Percentiles rank a stretch among this genome's conserved stretches.
Evolutionary conservation across 2,329 filamentous ascomycete genomes (phyloP).

Genomic region (Hypoxylon sp.): DNA sequence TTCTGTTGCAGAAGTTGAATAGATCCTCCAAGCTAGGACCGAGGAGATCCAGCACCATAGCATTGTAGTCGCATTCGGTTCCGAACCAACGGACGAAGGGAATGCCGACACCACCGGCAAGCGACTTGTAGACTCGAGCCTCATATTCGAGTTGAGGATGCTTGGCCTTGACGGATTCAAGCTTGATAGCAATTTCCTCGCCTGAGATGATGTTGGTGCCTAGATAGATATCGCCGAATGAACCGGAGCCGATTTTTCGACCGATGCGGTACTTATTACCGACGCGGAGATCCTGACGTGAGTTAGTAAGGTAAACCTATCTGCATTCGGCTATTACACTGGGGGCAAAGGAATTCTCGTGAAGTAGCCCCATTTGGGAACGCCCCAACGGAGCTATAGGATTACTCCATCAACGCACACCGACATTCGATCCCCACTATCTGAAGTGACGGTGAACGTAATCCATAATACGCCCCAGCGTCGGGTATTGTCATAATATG

Average conservation of each 20-base stretch:
- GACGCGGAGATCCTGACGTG: constrained; percentile 89
- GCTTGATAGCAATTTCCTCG: constrained; percentile 99
- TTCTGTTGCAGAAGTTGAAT: constrained; percentile 99
- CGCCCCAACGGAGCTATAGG: constrained; percentile 2
- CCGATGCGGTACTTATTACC: constrained; percentile 99
- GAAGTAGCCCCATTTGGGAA: constrained; percentile 4
- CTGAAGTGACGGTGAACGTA: constrained; percentile 8
- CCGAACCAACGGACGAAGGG: constrained; percentile 99
- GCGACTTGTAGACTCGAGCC: constrained; percentile 89
- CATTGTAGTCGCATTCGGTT: constrained; percentile 99
- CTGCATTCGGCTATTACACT: background rate
- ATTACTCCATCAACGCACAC: constrained; percentile 36
- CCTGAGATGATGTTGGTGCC: constrained; percentile 99
- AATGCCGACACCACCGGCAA: constrained; percentile 97
- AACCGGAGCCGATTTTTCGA: constrained; percentile 97
- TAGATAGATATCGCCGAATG: constrained; percentile 98
- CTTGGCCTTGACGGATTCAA: constrained; percentile 99
- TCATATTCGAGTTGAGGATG: constrained; percentile 99
- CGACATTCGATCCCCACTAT: constrained; percentile 34
- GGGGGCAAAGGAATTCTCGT: background rate
- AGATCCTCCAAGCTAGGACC: constrained; percentile 96
- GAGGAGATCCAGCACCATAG: constrained; percentile 98
- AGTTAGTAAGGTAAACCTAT: constrained; percentile 35
- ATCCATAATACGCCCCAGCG: background rate
- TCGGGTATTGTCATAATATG: constrained; percentile 9